phyloP scores from a whole-genome alignment of 176 grass and related monocot species.

The Raddia distichophylla region DNA sequence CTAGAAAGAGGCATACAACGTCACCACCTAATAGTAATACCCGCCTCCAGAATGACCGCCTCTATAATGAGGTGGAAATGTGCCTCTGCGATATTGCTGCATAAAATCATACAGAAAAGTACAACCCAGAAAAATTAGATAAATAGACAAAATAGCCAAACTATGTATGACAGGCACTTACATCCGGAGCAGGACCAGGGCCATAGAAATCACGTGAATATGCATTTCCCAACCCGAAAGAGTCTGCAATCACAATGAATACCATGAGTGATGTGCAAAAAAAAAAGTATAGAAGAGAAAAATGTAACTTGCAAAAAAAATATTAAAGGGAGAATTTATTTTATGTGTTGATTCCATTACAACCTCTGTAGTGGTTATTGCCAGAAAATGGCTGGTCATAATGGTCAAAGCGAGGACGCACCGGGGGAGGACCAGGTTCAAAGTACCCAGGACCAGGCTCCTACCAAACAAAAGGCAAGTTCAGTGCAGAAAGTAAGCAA shows the following conservation, averaged over 20 bases:
- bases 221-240: constrained; percentile 34
- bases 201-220: constrained; percentile 54
- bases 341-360: background rate
- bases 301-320: background rate
- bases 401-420: constrained; percentile 56
- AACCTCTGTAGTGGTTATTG: constrained; percentile 48
- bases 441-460: constrained; percentile 53
- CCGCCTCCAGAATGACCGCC: constrained; percentile 40
- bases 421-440: constrained; percentile 32
- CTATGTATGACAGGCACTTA: constrained; percentile 29
- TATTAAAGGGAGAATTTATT: background rate
- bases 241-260: constrained; percentile 27
- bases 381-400: constrained; percentile 38
- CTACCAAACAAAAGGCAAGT: constrained; percentile 31
- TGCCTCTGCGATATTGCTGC: constrained; percentile 43
- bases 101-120: constrained; percentile 3
- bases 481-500: constrained; percentile 10
- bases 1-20: background rate
- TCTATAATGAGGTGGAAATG: constrained; percentile 47
- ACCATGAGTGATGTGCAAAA: background rate
- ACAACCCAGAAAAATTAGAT: background rate
- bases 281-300: background rate
- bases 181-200: constrained; percentile 29
- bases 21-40: constrained; percentile 52
- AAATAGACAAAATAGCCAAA: background rate